These are phyloP conservation scores for Pseudopithomyces maydicus DNA, from an alignment of 2,329 filamentous ascomycete species.

Conservation along the genomic window DNA sequence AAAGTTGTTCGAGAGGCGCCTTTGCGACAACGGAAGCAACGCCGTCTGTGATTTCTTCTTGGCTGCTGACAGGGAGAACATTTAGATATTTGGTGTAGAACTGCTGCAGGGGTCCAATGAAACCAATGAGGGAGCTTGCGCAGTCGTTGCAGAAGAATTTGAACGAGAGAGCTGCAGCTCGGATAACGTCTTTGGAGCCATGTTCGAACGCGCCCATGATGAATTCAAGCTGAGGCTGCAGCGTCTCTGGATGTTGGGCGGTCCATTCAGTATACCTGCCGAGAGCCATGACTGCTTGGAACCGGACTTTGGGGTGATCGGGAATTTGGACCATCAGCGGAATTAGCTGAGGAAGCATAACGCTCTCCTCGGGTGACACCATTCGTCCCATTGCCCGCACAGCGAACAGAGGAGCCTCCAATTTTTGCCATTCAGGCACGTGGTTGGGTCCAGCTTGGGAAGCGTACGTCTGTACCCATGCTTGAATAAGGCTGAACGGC, in stretches of 20 bases:
- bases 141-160: constrained; percentile 98
- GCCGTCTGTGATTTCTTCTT: constrained; percentile 95
- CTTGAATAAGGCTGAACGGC: constrained; percentile 81
- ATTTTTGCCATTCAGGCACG: constrained; percentile 93
- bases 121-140: constrained; percentile 79
- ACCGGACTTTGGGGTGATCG: constrained; percentile 95
- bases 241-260: constrained; percentile 85
- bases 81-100: constrained; percentile 93
- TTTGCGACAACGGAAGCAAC: constrained; percentile 90
- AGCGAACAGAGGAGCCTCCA: constrained; percentile 93
- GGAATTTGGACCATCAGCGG: constrained; percentile 93
- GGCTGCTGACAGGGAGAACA: constrained; percentile 80
- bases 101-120: constrained; percentile 83
- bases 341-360: constrained; percentile 89
- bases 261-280: constrained; percentile 99
- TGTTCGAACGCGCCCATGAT: constrained; percentile 93
- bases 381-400: constrained; percentile 96
- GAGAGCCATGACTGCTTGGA: constrained; percentile 97
- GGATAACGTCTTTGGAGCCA: constrained; percentile 85
- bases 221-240: constrained; percentile 92
- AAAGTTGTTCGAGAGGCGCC: constrained; percentile 79
- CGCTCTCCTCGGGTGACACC: constrained; percentile 86
- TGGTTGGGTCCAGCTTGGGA: constrained; percentile 72
- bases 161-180: constrained; percentile 90
- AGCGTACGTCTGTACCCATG: constrained; percentile 85